phyloP scores from a whole-genome alignment of 2,329 filamentous ascomycete species.

The Pyrenochaeta sp. region DNA sequence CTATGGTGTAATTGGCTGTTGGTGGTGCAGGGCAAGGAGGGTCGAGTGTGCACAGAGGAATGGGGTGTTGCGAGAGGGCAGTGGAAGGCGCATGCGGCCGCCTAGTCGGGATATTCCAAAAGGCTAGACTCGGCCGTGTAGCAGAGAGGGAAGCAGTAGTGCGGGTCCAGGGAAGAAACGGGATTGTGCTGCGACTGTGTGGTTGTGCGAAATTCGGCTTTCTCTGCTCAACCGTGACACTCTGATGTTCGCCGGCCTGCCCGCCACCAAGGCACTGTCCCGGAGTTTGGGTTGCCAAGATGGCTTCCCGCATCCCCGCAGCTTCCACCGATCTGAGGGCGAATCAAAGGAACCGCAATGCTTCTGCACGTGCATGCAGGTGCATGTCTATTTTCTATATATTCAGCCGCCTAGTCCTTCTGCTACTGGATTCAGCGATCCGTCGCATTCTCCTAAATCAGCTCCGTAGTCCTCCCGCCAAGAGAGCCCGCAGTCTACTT shows the following conservation, averaged over 20 bases:
- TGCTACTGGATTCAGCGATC: too few relatives aligned
- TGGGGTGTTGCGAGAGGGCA: too few relatives aligned
- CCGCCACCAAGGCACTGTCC: conserved; percentile 13
- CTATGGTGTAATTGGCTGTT: too few relatives aligned
- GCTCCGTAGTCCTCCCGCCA: too few relatives aligned
- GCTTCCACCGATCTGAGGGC: background rate
- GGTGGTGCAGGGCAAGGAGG: too few relatives aligned
- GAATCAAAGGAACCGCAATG: background rate
- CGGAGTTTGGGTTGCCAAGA: conserved; percentile 12
- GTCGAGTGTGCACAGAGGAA: too few relatives aligned
- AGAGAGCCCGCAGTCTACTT: background rate
- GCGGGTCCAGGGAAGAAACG: background rate
- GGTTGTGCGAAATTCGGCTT: conserved; percentile 7
- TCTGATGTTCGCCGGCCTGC: conserved; percentile 8
- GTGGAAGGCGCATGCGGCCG: too few relatives aligned
- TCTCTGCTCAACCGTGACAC: conserved; percentile 11
- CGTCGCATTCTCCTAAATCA: too few relatives aligned
- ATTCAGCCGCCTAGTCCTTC: background rate
- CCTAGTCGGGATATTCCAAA: too few relatives aligned
- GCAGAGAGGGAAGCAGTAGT: background rate
- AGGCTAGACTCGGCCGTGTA: conserved; percentile 1
- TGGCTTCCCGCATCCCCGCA: conserved; percentile 6
- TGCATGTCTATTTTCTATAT: conserved; percentile 1
- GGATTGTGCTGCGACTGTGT: background rate
- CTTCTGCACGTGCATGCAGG: background rate